Evolutionary conservation across 192 early-diverging fungal genomes (phyloP).

Genomic region (Coemansia sp.): DNA sequence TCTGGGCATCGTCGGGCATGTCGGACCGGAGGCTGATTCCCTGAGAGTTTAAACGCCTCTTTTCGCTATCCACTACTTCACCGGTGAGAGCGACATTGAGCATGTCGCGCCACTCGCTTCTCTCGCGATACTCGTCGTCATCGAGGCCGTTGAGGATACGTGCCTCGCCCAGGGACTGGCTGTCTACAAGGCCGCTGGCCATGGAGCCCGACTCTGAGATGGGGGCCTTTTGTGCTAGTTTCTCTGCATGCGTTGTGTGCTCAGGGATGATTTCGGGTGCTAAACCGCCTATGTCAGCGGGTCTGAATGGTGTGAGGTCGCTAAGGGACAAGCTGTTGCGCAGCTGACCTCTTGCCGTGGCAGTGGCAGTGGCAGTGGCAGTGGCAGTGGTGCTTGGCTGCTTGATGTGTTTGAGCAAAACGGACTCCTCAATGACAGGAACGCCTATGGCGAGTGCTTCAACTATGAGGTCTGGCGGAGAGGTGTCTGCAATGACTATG

Average conservation of each 20-base stretch:
- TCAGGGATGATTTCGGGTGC: too few species aligned
- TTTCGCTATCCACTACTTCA: constrained; percentile 81
- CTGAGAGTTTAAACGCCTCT: constrained; percentile 58
- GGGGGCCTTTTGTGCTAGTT: too few species aligned
- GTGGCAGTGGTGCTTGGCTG: too few species aligned
- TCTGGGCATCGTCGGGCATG: constrained; percentile 27
- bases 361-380: too few species aligned
- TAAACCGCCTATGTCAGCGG: too few species aligned
- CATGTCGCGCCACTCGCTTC: constrained; percentile 84
- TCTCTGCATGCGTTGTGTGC: too few species aligned
- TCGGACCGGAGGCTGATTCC: constrained; percentile 16
- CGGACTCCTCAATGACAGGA: constrained; percentile 25
- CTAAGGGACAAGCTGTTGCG: constrained; percentile 28
- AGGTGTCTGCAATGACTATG: constrained; percentile 20
- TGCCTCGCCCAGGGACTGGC: background rate
- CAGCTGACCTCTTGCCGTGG: background rate
- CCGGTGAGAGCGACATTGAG: constrained; percentile 74
- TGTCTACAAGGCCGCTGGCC: background rate
- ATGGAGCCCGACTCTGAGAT: background rate
- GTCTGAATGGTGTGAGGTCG: too few species aligned
- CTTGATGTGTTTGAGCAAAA: constrained; percentile 16
- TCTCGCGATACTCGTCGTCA: constrained; percentile 58
- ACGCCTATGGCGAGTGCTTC: constrained; percentile 7
- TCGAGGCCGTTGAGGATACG: constrained; percentile 3
- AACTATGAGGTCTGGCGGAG: constrained; percentile 6